Conservation (phyloP, 495 filamentous ascomycete species). For the Xeromyces bisporus region DNA sequence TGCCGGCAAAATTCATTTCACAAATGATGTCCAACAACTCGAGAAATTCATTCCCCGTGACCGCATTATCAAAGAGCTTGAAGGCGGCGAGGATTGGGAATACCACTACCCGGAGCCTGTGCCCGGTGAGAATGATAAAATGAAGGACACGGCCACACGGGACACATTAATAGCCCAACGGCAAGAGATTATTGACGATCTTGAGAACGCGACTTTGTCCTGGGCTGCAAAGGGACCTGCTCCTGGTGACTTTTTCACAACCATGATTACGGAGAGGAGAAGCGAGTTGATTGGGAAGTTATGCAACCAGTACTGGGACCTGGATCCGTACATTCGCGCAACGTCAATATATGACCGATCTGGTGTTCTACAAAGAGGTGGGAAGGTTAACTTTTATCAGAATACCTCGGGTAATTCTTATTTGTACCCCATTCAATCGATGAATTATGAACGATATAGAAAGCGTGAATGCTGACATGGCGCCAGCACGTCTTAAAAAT, state of each 20-base stretch:
- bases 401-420: too few relatives aligned
- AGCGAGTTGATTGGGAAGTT: conserved; percentile 46
- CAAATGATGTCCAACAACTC: conserved; percentile 64
- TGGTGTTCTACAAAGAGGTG: conserved; percentile 47
- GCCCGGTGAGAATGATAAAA: conserved; percentile 48
- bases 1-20: conserved; percentile 88
- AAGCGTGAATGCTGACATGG: too few relatives aligned
- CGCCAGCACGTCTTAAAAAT: too few relatives aligned
- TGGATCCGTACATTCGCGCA: conserved; percentile 62
- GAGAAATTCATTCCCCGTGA: conserved; percentile 52
- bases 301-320: conserved; percentile 62
- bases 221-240: conserved; percentile 43
- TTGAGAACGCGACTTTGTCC: conserved; percentile 49
- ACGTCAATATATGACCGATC: conserved; percentile 58
- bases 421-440: too few relatives aligned
- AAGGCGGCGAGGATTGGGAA: conserved; percentile 65
- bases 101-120: conserved; percentile 62
- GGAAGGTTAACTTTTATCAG: conserved; percentile 56
- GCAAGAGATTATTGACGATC: conserved; percentile 43
- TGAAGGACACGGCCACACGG: conserved; percentile 49
- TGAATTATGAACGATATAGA: too few relatives aligned
- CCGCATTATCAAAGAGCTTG: conserved; percentile 64
- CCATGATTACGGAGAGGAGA: conserved; percentile 39
- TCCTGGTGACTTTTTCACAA: conserved; percentile 21
- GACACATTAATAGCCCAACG: conserved; percentile 44